Evolutionary conservation across 352 stramenopile genomes (phyloP).

Genomic region (Globisporangium echinulatum): DNA sequence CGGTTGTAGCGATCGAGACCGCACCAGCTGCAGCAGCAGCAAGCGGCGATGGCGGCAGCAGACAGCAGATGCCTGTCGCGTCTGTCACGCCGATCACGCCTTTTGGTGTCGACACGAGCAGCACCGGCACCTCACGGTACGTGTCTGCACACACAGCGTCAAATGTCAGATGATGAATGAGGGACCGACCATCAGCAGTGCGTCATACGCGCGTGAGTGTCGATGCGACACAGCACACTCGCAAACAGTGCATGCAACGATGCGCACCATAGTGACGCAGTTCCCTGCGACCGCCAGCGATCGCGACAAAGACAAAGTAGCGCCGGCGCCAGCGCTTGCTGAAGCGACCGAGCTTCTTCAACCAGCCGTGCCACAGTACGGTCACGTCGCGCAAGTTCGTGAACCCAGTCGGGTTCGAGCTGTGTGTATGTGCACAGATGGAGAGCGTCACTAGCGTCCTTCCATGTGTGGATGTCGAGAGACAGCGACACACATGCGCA

Average conservation of each 20-base stretch:
- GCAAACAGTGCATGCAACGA: background rate
- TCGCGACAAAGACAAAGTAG: slow-evolving; percentile 79
- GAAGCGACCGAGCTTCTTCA: slow-evolving; percentile 80
- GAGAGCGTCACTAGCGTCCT: background rate
- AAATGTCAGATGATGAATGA: background rate
- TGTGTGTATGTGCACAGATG: slow-evolving; percentile 5
- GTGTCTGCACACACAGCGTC: slow-evolving; percentile 21
- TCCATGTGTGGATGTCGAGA: slow-evolving; percentile 7
- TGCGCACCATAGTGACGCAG: slow-evolving; percentile 62
- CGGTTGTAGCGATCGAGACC: too few species aligned
- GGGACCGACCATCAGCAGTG: background rate
- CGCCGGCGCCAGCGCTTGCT: slow-evolving; percentile 73
- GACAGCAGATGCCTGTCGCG: slow-evolving; percentile 72
- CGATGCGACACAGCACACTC: background rate
- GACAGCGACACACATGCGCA: slow-evolving; percentile 2
- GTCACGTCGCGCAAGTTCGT: slow-evolving; percentile 44
- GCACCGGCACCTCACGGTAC: slow-evolving; percentile 44
- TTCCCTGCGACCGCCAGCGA: slow-evolving; percentile 56
- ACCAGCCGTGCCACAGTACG: slow-evolving; percentile 80
- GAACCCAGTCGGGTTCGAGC: slow-evolving; percentile 45
- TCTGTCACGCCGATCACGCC: slow-evolving; percentile 67
- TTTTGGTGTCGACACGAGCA: slow-evolving; percentile 66
- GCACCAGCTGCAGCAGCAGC: background rate
- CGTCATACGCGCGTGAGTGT: background rate
- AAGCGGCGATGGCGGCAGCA: slow-evolving; percentile 34